Percentiles rank a stretch among this genome's conserved stretches.
These are phyloP conservation scores for Podila verticillata DNA, from an alignment of 192 early-diverging fungal genomes.

Conservation along the genomic window DNA sequence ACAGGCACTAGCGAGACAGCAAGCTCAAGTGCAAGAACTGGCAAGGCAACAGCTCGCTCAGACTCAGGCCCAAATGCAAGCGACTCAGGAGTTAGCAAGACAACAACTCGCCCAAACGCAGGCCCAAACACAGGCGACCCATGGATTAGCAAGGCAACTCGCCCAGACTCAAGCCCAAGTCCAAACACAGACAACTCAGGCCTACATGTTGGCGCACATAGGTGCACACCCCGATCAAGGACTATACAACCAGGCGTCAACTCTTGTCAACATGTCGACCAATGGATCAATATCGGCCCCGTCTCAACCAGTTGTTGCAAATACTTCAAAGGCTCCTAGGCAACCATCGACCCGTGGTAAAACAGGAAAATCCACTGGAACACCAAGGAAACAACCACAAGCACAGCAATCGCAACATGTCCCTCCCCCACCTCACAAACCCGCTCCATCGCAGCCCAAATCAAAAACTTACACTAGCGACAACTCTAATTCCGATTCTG, in stretches of 20 bases:
- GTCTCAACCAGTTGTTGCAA: not conserved
- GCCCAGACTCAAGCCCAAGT: not conserved
- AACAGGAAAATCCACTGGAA: not conserved
- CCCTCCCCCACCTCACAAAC: slow-evolving; percentile 1
- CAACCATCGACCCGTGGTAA: slow-evolving; percentile 16
- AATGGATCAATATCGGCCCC: not conserved
- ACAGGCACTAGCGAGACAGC: not conserved
- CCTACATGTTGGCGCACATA: not conserved
- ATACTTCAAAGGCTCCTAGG: not conserved
- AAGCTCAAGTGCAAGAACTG: not conserved
- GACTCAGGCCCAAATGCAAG: not conserved
- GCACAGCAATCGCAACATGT: not conserved
- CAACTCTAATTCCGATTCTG: slow-evolving; percentile 32
- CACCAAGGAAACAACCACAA: slow-evolving; percentile 8
- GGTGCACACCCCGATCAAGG: not conserved
- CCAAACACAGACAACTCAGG: not conserved
- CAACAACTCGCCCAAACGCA: not conserved
- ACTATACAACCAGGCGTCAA: not conserved
- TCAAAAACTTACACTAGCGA: slow-evolving; percentile 14
- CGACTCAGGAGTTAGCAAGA: too few species aligned
- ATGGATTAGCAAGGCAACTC: too few species aligned
- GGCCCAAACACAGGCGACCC: not conserved
- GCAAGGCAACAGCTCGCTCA: not conserved
- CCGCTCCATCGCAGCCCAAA: not conserved
- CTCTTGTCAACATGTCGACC: not conserved